Conservation (phyloP, 225 moss, liverwort and hornwort species). For the Neckera pumila region DNA sequence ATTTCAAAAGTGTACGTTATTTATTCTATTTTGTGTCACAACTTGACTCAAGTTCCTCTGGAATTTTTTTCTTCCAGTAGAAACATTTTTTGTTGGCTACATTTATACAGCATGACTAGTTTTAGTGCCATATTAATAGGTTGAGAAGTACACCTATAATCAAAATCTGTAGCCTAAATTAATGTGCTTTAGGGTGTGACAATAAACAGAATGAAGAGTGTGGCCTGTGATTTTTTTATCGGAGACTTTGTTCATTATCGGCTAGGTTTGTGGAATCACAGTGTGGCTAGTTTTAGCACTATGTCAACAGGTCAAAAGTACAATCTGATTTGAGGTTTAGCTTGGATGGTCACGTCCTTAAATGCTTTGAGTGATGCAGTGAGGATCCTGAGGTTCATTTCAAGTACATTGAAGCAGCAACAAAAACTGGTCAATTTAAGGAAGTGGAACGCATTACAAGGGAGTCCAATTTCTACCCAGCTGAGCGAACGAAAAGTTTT, state of each 20-base stretch:
- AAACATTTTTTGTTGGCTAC: no score
- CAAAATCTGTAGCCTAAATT: not conserved
- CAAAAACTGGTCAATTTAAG: conserved; percentile 79
- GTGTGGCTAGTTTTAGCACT: not conserved
- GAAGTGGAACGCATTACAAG: conserved; percentile 92
- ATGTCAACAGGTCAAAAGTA: not conserved
- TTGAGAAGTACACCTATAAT: not conserved
- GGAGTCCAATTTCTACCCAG: conserved; percentile 84
- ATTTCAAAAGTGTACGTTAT: not conserved
- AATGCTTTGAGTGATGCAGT: conserved; percentile 20
- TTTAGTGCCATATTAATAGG: not conserved
- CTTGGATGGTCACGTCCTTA: not conserved
- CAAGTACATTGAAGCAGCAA: conserved; percentile 95
- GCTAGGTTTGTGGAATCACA: not conserved
- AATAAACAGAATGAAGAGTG: not conserved
- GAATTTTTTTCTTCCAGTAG: no score
- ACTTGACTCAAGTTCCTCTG: not conserved
- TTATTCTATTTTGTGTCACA: not conserved
- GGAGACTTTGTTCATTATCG: not conserved
- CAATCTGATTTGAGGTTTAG: not conserved
- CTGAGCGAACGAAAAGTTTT: conserved; percentile 84
- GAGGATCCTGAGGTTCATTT: conserved; percentile 94
- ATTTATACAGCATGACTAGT: not conserved
- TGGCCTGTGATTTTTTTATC: not conserved
- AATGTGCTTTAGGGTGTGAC: not conserved